These are phyloP conservation scores for Thraustotheca clavata DNA, from an alignment of 352 stramenopile genomes.

Conservation along the genomic window DNA sequence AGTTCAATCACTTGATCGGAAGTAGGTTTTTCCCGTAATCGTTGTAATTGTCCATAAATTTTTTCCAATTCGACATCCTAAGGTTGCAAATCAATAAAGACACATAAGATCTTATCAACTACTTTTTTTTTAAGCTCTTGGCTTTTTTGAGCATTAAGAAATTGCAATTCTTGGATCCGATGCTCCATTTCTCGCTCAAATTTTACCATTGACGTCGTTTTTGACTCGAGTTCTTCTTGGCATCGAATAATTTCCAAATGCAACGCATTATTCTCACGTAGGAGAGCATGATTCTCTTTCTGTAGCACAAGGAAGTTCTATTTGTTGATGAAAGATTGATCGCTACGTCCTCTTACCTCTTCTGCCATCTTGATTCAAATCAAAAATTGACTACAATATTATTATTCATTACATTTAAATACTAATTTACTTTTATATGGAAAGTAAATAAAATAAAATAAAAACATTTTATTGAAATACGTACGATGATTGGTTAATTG, in stretches of 20 bases:
- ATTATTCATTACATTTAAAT: too few relatives aligned
- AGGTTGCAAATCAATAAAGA: not conserved
- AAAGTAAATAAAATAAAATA: too few relatives aligned
- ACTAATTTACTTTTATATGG: too few relatives aligned
- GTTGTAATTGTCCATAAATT: constrained; percentile 57
- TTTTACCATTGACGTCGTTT: constrained; percentile 17
- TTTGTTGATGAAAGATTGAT: not conserved
- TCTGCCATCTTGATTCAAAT: not conserved
- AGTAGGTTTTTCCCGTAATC: constrained; percentile 31
- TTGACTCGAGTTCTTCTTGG: constrained; percentile 15
- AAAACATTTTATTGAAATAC: too few relatives aligned
- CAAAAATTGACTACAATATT: not conserved
- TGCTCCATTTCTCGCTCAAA: constrained; percentile 61
- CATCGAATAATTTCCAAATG: constrained; percentile 17
- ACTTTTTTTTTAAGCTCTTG: constrained; percentile 54
- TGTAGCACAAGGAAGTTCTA: constrained; percentile 20
- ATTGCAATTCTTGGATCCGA: constrained; percentile 61
- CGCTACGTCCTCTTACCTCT: not conserved
- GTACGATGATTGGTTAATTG: too few relatives aligned
- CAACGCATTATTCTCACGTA: constrained; percentile 14
- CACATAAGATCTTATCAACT: not conserved
- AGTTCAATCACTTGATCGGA: constrained; percentile 30
- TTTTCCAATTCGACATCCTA: constrained; percentile 55
- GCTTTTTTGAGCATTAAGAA: constrained; percentile 46
- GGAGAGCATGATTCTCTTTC: constrained; percentile 17